Evolutionary conservation across 768 basidiomycete species (phyloP).

Genomic region (Sarcodon aspratus): DNA sequence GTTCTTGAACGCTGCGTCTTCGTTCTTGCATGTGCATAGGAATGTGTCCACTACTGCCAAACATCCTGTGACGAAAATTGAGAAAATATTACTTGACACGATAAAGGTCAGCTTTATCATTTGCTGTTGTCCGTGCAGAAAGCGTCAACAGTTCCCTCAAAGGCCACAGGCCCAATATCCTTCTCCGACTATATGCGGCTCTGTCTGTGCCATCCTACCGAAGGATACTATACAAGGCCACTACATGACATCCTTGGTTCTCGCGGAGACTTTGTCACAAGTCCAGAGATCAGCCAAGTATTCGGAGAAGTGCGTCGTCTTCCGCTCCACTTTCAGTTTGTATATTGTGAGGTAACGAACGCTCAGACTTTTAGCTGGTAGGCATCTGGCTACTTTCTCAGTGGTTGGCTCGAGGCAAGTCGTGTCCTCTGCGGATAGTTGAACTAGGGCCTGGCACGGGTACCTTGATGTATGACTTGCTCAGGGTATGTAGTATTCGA

Average conservation of each 20-base stretch:
- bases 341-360: constrained; percentile 25
- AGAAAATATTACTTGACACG: constrained; percentile 57
- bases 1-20: too few species aligned
- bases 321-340: not conserved
- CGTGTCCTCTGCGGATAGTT: constrained; percentile 51
- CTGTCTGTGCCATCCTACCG: constrained; percentile 78
- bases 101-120: constrained; percentile 43
- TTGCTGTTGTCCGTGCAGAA: not conserved
- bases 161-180: constrained; percentile 87
- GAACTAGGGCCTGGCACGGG: constrained; percentile 94
- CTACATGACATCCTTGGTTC: constrained; percentile 71
- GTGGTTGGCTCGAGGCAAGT: constrained; percentile 46
- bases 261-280: constrained; percentile 90
- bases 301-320: constrained; percentile 79
- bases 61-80: constrained; percentile 12
- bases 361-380: constrained; percentile 47
- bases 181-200: constrained; percentile 87
- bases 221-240: constrained; percentile 87
- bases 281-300: constrained; percentile 91
- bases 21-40: too few species aligned
- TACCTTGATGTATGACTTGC: constrained; percentile 81
- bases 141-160: not conserved
- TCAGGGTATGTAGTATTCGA: constrained; percentile 47
- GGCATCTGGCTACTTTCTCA: constrained; percentile 79
- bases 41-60: not conserved